A percentile compares a stretch with the other conserved stretches of the same genome.
Conservation (phyloP, 1,139 yeast species). For the Blastobotrys malaysiensis region DNA sequence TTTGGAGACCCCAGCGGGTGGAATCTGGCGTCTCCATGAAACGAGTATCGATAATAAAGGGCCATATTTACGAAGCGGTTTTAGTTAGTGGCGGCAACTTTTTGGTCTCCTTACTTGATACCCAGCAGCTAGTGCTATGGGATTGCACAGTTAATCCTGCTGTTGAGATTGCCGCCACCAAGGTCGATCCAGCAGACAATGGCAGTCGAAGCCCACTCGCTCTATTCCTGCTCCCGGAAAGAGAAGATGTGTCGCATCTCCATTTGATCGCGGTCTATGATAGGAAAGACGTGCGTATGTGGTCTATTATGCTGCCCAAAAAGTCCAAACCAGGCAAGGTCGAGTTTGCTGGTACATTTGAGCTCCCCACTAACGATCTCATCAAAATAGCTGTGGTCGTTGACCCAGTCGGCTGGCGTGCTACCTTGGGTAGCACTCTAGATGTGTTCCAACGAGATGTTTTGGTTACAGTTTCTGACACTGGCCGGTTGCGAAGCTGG, state of each 20-base stretch:
- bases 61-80: conserved; percentile 45
- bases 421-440: conserved; percentile 34
- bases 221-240: conserved; percentile 47
- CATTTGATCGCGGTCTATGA: conserved; percentile 43
- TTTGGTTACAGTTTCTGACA: conserved; percentile 50
- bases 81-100: conserved; percentile 51
- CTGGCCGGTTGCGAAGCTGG: conserved; percentile 54
- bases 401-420: conserved; percentile 59
- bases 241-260: conserved; percentile 23
- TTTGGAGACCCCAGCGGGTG: conserved; percentile 29
- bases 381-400: conserved; percentile 52
- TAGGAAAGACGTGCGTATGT: conserved; percentile 13
- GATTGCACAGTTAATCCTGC: conserved; percentile 40
- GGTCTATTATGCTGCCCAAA: conserved; percentile 14
- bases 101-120: conserved; percentile 41
- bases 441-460: conserved; percentile 44
- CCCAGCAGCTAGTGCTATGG: conserved; percentile 53
- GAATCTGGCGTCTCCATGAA: conserved; percentile 27
- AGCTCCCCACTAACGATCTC: conserved; percentile 25
- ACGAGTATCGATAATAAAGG: conserved; percentile 27
- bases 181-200: background rate
- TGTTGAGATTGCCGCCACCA: conserved; percentile 17
- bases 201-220: conserved; percentile 34
- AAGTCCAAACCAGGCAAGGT: conserved; percentile 4
- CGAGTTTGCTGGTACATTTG: conserved; percentile 22